These are phyloP conservation scores for Syzygium malaccense DNA, from an alignment of 441 rosid species.

Conservation along the genomic window DNA sequence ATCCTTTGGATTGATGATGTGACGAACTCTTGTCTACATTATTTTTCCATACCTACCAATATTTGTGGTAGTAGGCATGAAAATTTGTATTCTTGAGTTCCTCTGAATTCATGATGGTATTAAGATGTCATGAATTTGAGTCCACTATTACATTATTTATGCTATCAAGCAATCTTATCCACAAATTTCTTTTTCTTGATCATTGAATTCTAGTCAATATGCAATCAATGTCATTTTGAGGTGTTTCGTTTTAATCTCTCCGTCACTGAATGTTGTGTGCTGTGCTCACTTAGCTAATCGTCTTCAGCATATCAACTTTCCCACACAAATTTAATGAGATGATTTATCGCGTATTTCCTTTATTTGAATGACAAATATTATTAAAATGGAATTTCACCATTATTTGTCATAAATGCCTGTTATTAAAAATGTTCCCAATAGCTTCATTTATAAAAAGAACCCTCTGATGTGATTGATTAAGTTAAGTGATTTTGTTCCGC, in stretches of 20 bases:
- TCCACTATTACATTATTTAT: not conserved
- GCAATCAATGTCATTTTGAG: not conserved
- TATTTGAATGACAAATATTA: not conserved
- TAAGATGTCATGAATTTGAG: not conserved
- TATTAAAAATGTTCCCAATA: not conserved
- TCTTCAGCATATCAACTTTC: not conserved
- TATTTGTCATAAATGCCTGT: not conserved
- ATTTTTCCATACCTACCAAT: not conserved
- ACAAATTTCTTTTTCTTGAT: not conserved
- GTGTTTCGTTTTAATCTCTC: not conserved
- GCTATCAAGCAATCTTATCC: fast-evolving
- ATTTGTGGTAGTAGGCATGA: not conserved
- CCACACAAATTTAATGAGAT: not conserved
- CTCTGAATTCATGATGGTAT: not conserved
- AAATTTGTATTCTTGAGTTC: not conserved
- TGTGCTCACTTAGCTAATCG: not conserved
- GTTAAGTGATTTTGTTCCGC: no score
- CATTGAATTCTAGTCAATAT: not conserved
- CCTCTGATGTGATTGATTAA: no score
- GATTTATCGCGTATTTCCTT: not conserved
- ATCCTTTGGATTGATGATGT: not conserved
- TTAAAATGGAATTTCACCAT: not conserved
- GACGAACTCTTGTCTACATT: not conserved
- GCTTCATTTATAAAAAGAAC: no score
- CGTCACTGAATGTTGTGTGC: not conserved